Evolutionary conservation across 192 early-diverging fungal species (phyloP), one percentile per base, ranked within the genome.

Genomic region (Coemansia aciculifera): DNA sequence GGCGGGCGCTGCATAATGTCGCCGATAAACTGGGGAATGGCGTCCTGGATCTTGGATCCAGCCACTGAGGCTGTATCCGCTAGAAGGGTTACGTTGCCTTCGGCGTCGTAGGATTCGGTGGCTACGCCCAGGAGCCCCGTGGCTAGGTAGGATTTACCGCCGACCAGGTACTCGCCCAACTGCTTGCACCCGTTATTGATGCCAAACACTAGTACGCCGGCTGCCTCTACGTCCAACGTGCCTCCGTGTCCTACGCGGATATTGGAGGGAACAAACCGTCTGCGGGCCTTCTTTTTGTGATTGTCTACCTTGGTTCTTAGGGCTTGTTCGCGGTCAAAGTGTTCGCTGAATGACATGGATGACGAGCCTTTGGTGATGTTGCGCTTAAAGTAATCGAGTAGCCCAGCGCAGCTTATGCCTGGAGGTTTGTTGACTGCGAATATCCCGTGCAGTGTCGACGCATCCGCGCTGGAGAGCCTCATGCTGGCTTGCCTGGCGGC

Each of bases 1-100:
- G 91, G 90, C 17, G 91, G 91, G 4, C 62, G 54, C 71, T 93
- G 91, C 40, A 51, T 37, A 36, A 88, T 89, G 7, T 76, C 64
- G 6, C 91, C 91, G 3, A 76, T 69, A 71, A 91, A 92, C 13
- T 63, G 49, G 17, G 71, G 34, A n/a, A 92, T 64, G 38, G 66
- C 60, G 24, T 68, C 59, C 7, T 74, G 10, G 1, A 93, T 15
- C 9, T 21, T 31, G 9, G 73, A 68, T 44, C 78, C 70, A 3
- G 83, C 85, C 9, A 89, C 56, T 39, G 71, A 68, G n/a, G 80
- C 49, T 0, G 80, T 76, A 12, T 82, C 66, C 0, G 39, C 67
- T 3, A 63, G 27, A 6, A 54, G n/a, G 1, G 83, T 81, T 2
- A 92, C 56, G 29, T 36, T 54, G 12, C 89, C 89, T 60, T 85